Evolutionary conservation across 1,139 yeast species (phyloP), one percentile per base, ranked within the genome.

Genomic region (Protomyces arabidopsidicola): DNA sequence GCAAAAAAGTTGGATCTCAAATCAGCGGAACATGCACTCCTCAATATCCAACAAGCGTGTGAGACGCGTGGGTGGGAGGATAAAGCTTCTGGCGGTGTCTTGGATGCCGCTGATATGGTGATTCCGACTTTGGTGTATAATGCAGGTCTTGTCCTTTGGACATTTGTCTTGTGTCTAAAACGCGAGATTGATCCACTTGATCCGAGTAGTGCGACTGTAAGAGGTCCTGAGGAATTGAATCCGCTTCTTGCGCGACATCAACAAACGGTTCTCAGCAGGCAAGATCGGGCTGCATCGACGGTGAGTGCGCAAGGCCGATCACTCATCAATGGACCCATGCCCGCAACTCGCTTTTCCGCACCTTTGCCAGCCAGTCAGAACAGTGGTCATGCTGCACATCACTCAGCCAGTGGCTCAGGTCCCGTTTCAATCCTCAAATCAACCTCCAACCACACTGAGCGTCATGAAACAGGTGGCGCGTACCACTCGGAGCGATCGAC

Each of bases 131-230:
- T 27, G 9, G 16, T n/a, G 24, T 52, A 52, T 27, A 52, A 27
- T n/a, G 55, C 55, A 4, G 55, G 39, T 12, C 39, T 52, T 20
- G 36, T 34, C n/a, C 34, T 52, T 18, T 52, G 55, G 55, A 52
- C 55, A 31, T 52, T 27, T 16, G 24, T 34, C 42, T 18, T 52
- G 27, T 27, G 34, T 14, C 14, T 35, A 1, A 27, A 31, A n/a
- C 55, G 36, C 14, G 55, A 52, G 55, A 20, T 14, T 18, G 39
- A 42, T 18, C 48, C 48, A 20, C 48, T 42, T 42, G 48, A 42
- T 42, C 48, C 48, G 48, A 42, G 24, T 42, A 42, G 48, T n/a
- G 48, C 48, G 14, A 42, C 48, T 5, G 48, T 42, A 12, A 18
- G 48, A 4, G 48, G 48, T 10, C 24, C 48, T 1, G 48, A 42